Conservation (phyloP, 257 asterid genomes). For the Datura wrightii region DNA sequence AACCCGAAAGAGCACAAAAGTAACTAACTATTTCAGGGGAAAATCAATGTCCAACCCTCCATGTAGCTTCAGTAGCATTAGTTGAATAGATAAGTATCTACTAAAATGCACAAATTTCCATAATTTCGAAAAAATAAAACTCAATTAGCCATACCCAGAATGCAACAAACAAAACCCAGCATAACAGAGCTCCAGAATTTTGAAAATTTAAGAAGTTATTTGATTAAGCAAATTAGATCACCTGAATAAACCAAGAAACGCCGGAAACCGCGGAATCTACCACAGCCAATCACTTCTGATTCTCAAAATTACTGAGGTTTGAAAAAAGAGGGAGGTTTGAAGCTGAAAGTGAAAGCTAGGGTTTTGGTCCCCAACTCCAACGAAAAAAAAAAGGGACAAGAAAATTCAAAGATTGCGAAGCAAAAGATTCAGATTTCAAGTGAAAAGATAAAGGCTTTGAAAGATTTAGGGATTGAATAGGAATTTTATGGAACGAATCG, state of each 20-base stretch:
- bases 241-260: constrained; percentile 21
- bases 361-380: constrained; percentile 40
- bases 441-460: background rate
- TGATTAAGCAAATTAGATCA: constrained; percentile 17
- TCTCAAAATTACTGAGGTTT: constrained; percentile 32
- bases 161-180: background rate
- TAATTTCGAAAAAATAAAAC: constrained; percentile 4
- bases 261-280: constrained; percentile 23
- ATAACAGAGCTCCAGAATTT: background rate
- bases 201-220: background rate
- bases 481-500: constrained; percentile 48
- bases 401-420: background rate
- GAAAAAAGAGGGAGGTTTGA: constrained; percentile 31
- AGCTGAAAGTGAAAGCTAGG: constrained; percentile 44
- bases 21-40: background rate
- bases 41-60: constrained; percentile 25
- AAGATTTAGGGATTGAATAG: constrained; percentile 49
- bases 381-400: background rate
- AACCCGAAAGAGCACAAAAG: background rate
- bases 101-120: constrained; percentile 21
- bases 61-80: constrained; percentile 3
- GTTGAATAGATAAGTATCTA: background rate
- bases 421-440: constrained; percentile 32
- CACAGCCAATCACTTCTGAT: constrained; percentile 34
- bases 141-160: background rate